Conservation (phyloP, 1,139 yeast genomes). For the Arxiozyma slooffiae region DNA sequence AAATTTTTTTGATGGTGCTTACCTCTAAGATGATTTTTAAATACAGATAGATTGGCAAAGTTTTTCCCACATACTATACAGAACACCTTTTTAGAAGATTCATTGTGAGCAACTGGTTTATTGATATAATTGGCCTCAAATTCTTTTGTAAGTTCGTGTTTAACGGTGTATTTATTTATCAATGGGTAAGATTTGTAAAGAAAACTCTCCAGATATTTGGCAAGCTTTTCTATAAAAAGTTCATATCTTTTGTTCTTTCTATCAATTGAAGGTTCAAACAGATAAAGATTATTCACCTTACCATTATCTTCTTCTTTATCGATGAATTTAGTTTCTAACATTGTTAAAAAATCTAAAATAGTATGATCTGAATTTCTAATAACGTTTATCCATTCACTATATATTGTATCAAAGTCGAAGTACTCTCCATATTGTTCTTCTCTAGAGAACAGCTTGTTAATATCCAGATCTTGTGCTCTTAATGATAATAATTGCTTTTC, state of each 20-base stretch:
- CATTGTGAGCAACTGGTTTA: slow-evolving; percentile 10
- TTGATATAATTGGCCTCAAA: slow-evolving; percentile 28
- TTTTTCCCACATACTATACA: slow-evolving; percentile 58
- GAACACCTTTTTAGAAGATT: slow-evolving; percentile 34
- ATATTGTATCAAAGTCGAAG: slow-evolving; percentile 47
- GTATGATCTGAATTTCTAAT: slow-evolving; percentile 30
- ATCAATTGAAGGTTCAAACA: slow-evolving; percentile 25
- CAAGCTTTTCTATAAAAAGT: slow-evolving; percentile 38
- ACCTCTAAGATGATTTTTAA: slow-evolving; percentile 59
- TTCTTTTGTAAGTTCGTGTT: slow-evolving; percentile 31
- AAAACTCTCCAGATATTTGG: slow-evolving; percentile 40
- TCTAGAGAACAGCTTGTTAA: slow-evolving; percentile 43
- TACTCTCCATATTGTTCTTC: slow-evolving; percentile 59
- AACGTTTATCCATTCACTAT: slow-evolving; percentile 44
- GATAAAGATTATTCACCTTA: slow-evolving; percentile 9
- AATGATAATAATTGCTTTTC: slow-evolving; percentile 36
- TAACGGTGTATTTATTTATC: slow-evolving; percentile 32
- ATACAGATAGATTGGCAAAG: slow-evolving; percentile 61
- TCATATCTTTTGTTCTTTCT: slow-evolving; percentile 33
- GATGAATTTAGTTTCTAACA: slow-evolving; percentile 36
- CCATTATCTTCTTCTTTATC: slow-evolving; percentile 10
- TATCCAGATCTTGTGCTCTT: slow-evolving; percentile 41
- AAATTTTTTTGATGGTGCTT: slow-evolving; percentile 61
- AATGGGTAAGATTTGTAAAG: slow-evolving; percentile 45
- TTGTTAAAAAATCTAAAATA: slow-evolving; percentile 44